Base-by-base conservation (phyloP, 2,329 filamentous ascomycete genomes). In the Daldinia sp. region DNA sequence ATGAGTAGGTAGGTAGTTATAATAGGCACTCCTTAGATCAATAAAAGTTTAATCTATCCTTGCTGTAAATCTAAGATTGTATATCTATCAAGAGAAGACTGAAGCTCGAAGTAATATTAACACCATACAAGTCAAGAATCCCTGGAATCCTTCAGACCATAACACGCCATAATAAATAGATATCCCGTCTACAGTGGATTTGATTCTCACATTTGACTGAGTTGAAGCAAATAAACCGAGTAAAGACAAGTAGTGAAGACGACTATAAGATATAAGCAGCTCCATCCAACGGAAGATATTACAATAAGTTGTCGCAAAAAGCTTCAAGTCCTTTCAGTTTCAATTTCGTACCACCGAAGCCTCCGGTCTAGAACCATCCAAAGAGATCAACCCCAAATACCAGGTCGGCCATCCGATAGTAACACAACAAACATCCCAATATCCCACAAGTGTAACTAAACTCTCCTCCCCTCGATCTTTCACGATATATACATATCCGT, bases 281-380 rank as follows among this genome's bases (percentile, higher is more conserved):
- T 39, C 13, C 35, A 15, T 39, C 35, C 35, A 13, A 37, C 3
- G 7, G 5, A 39, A 39, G 12, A 39, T n/a, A 18, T 30, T 6
- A 33, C 5, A 9, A 10, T 3, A 51, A 33, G 33, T 23, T 23
- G 20, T 23, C 20, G 2, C 20, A 28, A 9, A 35, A 35, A 35
- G 33, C 33, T 9, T 9, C 6, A 7, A 35, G 33, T 9, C 46
- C 35, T 5, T 33, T 15, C 26, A 18, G 10, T 30, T 13, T 7
- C 6, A 18, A 4, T 5, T 51, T 15, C 46, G 46, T 33, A n/a
- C 15, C 15, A 33, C 46, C 46, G 4, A 51, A 51, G 9, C 46
- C 26, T 15, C 46, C 33, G 33, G 26, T 26, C 46, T 51, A 51
- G 46, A 51, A 51, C 46, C 26, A 33, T 51, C 46, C 46, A 51